These are phyloP conservation scores for Croton setiger DNA, from an alignment of 441 rosid genomes.

Conservation along the genomic window DNA sequence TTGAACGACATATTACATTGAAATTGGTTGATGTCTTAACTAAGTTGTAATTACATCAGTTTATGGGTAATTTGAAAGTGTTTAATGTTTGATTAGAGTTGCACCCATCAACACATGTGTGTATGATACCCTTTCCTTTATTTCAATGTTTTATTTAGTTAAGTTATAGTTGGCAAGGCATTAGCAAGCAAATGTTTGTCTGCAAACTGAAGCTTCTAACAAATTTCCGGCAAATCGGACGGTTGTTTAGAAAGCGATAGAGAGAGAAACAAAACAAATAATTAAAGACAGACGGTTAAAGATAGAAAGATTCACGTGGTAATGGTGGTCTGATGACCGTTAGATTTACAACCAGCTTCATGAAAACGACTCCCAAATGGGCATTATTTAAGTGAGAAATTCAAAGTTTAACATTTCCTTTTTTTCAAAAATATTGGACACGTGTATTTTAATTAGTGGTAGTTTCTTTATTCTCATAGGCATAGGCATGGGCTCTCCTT, in stretches of 20 bases:
- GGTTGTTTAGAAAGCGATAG: constrained; percentile 21
- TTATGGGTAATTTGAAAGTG: too few relatives aligned
- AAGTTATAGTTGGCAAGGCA: neutral
- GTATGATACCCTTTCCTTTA: too few relatives aligned
- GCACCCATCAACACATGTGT: too few relatives aligned
- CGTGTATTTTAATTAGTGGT: neutral
- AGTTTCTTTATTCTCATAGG: neutral
- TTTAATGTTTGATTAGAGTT: too few relatives aligned
- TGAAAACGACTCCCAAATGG: constrained; percentile 25
- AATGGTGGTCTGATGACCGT: constrained; percentile 21
- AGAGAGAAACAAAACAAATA: neutral
- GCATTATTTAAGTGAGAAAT: neutral
- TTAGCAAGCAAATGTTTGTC: too few relatives aligned
- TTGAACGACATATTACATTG: too few relatives aligned
- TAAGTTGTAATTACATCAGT: too few relatives aligned
- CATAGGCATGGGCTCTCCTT: neutral
- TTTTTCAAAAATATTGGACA: neutral
- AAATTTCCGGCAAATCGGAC: constrained; percentile 20
- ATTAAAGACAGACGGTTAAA: constrained; percentile 16
- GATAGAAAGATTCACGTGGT: constrained; percentile 28
- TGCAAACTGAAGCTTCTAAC: constrained; percentile 9
- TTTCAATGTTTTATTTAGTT: neutral
- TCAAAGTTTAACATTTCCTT: neutral
- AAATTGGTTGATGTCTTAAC: too few relatives aligned
- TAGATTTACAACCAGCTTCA: constrained; percentile 24